Evolutionary conservation across 1,284 basidiomycete species (phyloP).

Genomic region (Irpex rosettiformis): DNA sequence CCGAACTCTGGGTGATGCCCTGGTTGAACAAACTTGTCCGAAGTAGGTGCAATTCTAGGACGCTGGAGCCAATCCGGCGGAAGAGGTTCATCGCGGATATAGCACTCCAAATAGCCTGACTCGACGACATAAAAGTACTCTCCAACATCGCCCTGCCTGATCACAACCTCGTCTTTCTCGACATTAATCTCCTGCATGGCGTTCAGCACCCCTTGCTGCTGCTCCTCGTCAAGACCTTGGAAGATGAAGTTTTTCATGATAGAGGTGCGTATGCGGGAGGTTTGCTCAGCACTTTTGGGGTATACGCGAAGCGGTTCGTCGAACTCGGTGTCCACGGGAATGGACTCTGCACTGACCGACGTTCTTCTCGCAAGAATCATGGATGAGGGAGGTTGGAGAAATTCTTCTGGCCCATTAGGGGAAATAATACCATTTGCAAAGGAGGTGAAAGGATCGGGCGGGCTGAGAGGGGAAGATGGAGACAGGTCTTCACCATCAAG

Average conservation of each 20-base stretch:
- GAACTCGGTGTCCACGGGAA: slow-evolving; percentile 72
- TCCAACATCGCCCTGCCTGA: slow-evolving; percentile 94
- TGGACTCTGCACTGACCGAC: slow-evolving; percentile 97
- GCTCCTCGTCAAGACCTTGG: slow-evolving; percentile 94
- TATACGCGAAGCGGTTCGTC: slow-evolving; percentile 72
- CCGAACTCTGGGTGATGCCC: slow-evolving; percentile 72
- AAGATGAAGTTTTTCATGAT: slow-evolving; percentile 94
- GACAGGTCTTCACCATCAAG: slow-evolving; percentile 55
- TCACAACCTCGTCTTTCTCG: slow-evolving; percentile 77
- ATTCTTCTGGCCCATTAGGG: slow-evolving; percentile 48
- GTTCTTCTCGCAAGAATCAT: slow-evolving; percentile 87
- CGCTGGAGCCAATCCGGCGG: slow-evolving; percentile 51
- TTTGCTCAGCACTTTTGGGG: slow-evolving; percentile 83
- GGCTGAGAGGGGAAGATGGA: slow-evolving; percentile 61
- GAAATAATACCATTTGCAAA: slow-evolving; percentile 35
- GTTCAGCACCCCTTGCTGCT: slow-evolving; percentile 87
- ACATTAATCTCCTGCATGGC: slow-evolving; percentile 93
- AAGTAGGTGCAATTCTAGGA: slow-evolving; percentile 31
- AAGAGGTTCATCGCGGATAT: slow-evolving; percentile 68
- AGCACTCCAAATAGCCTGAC: slow-evolving; percentile 84
- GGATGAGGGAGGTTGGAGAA: slow-evolving; percentile 62
- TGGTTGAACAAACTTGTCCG: slow-evolving; percentile 58
- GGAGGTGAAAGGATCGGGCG: slow-evolving; percentile 44
- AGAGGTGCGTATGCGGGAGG: slow-evolving; percentile 82
- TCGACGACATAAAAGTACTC: slow-evolving; percentile 99